phyloP scores from a whole-genome alignment of 768 basidiomycete species.

The Boletus vinaceobasis region DNA sequence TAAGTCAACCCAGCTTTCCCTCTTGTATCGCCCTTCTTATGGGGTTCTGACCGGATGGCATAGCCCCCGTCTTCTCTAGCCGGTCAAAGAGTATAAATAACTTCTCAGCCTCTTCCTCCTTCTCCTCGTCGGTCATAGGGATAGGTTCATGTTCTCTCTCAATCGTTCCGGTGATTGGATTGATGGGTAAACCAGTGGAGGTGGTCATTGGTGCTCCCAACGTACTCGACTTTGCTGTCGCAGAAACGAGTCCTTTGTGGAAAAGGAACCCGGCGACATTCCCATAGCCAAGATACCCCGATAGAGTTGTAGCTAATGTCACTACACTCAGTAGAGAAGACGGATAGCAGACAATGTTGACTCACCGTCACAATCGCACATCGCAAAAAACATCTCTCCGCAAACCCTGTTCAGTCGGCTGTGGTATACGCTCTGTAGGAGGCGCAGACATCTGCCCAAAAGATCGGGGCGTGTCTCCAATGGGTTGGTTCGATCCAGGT shows the following conservation, averaged over 20 bases:
- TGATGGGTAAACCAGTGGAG: conserved; percentile 48
- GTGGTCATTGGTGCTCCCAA: conserved; percentile 35
- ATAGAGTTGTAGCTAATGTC: conserved; percentile 58
- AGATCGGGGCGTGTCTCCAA: conserved; percentile 72
- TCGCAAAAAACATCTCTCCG: conserved; percentile 84
- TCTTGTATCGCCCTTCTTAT: conserved; percentile 63
- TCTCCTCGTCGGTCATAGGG: conserved; percentile 93
- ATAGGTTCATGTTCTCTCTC: conserved; percentile 37
- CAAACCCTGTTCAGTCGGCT: conserved; percentile 66
- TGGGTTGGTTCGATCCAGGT: conserved; percentile 74
- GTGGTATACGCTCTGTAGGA: conserved; percentile 75
- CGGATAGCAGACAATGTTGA: not conserved
- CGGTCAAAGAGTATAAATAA: conserved; percentile 90
- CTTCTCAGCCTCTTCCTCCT: conserved; percentile 89
- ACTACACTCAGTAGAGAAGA: not conserved
- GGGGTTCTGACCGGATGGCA: conserved; percentile 65
- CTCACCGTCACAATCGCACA: conserved; percentile 75
- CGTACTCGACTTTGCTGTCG: conserved; percentile 41
- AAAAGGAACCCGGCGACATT: conserved; percentile 94
- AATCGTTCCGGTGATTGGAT: conserved; percentile 84
- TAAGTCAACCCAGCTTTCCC: conserved; percentile 9
- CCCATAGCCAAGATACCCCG: conserved; percentile 87
- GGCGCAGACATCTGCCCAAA: conserved; percentile 75
- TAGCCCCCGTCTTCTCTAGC: conserved; percentile 70
- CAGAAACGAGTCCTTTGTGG: conserved; percentile 77